phyloP scores from a whole-genome alignment of 805 yeast genomes.

The Monosporozyma siamensis region DNA sequence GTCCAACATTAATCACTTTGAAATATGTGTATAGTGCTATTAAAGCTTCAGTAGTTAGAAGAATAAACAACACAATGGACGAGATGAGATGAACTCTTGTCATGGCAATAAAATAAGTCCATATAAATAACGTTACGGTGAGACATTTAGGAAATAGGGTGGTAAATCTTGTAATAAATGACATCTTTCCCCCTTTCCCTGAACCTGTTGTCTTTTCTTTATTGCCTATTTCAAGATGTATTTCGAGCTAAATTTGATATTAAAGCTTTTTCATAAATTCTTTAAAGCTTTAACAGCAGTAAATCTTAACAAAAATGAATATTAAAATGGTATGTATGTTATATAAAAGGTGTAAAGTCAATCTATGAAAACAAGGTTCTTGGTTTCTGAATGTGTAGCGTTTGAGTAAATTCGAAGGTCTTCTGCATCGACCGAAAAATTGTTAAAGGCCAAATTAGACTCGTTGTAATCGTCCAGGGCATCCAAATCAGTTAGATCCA shows the following conservation, averaged over 20 bases:
- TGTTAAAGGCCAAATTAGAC: neutral
- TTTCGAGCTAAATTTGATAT: too few relatives aligned
- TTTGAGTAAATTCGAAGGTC: neutral
- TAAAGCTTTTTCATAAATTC: too few relatives aligned
- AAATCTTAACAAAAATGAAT: too few relatives aligned
- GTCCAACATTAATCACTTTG: slow-evolving; percentile 42
- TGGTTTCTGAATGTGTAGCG: neutral
- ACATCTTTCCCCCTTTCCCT: neutral
- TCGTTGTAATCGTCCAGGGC: neutral
- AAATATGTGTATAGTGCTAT: slow-evolving; percentile 40
- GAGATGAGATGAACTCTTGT: slow-evolving; percentile 12
- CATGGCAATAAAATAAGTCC: slow-evolving; percentile 17
- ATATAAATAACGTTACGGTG: slow-evolving; percentile 16
- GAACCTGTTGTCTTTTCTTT: too few relatives aligned
- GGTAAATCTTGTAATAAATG: neutral
- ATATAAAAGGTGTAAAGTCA: too few relatives aligned
- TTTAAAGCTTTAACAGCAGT: too few relatives aligned
- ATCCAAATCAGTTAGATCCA: neutral
- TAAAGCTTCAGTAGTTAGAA: neutral
- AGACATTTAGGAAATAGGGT: slow-evolving; percentile 21
- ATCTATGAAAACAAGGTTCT: neutral
- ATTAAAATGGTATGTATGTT: too few relatives aligned
- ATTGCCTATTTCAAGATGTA: too few relatives aligned
- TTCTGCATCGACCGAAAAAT: neutral
- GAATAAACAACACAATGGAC: slow-evolving; percentile 2